These are phyloP conservation scores for Mycena amicta DNA, from an alignment of 768 basidiomycete genomes.

Conservation along the genomic window DNA sequence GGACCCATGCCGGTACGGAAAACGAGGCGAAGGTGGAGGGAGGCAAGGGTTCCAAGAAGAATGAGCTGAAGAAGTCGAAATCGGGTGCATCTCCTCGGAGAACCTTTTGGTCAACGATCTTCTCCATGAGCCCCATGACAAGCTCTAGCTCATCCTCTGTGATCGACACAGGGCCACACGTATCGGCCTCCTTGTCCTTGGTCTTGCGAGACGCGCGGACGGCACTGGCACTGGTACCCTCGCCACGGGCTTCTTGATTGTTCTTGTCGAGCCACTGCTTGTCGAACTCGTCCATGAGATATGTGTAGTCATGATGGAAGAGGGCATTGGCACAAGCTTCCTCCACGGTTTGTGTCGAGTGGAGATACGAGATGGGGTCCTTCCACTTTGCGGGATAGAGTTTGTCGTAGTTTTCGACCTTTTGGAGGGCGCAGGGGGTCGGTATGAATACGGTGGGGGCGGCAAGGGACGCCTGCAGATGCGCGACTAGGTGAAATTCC, in stretches of 20 bases:
- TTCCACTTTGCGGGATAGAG: conserved; percentile 77
- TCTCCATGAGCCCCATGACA: conserved; percentile 94
- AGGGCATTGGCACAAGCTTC: conserved; percentile 65
- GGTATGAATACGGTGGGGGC: conserved; percentile 79
- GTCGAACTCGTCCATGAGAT: conserved; percentile 96
- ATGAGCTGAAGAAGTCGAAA: conserved; percentile 70
- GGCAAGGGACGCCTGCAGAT: conserved; percentile 51
- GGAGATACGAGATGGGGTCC: conserved; percentile 77
- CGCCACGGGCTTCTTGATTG: conserved; percentile 83
- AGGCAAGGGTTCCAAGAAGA: conserved; percentile 60
- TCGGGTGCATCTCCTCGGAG: conserved; percentile 72
- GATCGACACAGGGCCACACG: conserved; percentile 62
- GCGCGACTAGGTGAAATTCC: conserved; percentile 65
- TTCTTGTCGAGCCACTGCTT: conserved; percentile 93
- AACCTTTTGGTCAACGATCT: conserved; percentile 81
- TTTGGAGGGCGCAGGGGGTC: conserved; percentile 85
- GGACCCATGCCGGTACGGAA: conserved; percentile 68
- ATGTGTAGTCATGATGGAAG: conserved; percentile 70
- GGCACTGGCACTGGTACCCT: conserved; percentile 81
- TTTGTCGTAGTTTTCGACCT: conserved; percentile 76
- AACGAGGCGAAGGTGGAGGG: conserved; percentile 71
- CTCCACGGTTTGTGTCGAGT: conserved; percentile 85
- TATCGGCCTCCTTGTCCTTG: conserved; percentile 84
- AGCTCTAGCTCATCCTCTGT: conserved; percentile 93
- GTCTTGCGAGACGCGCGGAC: conserved; percentile 64